phyloP scores from a whole-genome alignment of 257 asterid genomes.

The Asclepias syriaca region DNA sequence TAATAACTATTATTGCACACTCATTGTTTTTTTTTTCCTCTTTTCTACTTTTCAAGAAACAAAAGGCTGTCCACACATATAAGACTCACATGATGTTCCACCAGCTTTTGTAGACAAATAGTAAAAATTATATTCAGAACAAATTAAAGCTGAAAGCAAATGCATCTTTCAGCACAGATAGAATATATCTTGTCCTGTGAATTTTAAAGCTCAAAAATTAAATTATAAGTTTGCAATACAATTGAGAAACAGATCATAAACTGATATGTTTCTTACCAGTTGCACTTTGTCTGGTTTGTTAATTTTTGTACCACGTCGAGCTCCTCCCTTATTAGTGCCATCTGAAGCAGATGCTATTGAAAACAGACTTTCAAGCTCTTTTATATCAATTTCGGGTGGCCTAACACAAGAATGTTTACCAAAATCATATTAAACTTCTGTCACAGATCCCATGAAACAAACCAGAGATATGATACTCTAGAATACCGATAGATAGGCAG shows the following conservation, averaged over 20 bases:
- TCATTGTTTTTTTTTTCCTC: not conserved
- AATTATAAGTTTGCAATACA: not conserved
- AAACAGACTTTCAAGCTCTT: slow-evolving; percentile 96
- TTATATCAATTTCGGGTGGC: slow-evolving; percentile 95
- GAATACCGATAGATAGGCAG: not conserved
- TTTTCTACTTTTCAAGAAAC: not conserved
- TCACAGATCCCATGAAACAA: not conserved
- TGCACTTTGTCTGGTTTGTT: slow-evolving; percentile 96
- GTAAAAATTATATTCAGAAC: not conserved
- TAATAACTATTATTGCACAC: not conserved
- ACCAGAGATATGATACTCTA: not conserved
- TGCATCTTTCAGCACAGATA: not conserved
- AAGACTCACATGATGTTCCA: not conserved
- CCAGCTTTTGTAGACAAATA: not conserved
- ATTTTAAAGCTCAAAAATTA: slow-evolving; percentile 3
- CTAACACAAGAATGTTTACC: slow-evolving; percentile 28
- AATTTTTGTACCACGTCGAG: slow-evolving; percentile 70
- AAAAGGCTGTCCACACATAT: not conserved
- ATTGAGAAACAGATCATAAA: not conserved
- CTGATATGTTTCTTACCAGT: slow-evolving; percentile 52
- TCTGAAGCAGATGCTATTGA: slow-evolving; percentile 93
- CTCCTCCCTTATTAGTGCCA: slow-evolving; percentile 62
- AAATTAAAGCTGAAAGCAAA: not conserved
- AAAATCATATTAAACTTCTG: slow-evolving; percentile 26
- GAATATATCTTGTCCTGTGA: not conserved